Evolutionary conservation across 768 basidiomycete species (phyloP).

Genomic region (Leccinum rimulosum): DNA sequence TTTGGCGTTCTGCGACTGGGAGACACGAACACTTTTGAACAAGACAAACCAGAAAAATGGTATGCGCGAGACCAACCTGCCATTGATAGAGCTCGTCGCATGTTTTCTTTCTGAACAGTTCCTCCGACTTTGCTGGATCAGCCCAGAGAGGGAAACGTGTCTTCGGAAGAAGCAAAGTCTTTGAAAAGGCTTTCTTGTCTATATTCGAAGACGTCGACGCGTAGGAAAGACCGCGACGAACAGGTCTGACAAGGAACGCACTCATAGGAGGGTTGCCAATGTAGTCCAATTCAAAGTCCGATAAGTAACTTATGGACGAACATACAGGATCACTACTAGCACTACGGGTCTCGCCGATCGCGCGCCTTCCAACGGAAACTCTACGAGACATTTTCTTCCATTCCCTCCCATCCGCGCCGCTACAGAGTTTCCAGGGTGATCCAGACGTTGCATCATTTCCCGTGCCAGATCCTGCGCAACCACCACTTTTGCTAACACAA

Average conservation of each 20-base stretch:
- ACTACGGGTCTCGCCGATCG: not conserved
- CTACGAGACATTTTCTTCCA: not conserved
- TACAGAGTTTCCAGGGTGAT: not conserved
- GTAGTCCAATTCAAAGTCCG: no score
- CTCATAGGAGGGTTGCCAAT: not conserved
- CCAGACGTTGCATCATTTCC: not conserved
- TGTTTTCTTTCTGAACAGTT: slow-evolving; percentile 55
- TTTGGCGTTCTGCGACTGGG: slow-evolving; percentile 61
- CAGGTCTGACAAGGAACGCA: slow-evolving; percentile 9
- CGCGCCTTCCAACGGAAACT: not conserved
- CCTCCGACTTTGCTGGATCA: slow-evolving; percentile 62
- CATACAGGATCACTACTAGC: not conserved
- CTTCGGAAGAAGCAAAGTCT: slow-evolving; percentile 77
- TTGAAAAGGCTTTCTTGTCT: slow-evolving; percentile 42
- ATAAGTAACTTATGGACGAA: no score
- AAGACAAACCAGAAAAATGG: not conserved
- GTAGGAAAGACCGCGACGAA: slow-evolving; percentile 17
- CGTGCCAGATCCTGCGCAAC: not conserved
- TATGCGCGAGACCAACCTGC: slow-evolving; percentile 53
- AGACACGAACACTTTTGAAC: not conserved
- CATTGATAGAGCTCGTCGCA: slow-evolving; percentile 73
- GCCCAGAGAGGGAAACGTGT: slow-evolving; percentile 76
- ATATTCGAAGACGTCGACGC: not conserved
- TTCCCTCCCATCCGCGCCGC: not conserved
- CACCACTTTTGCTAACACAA: not conserved